Evolutionary conservation across 345 rosid genomes (phyloP).

Genomic region (Moringa oleifera): DNA sequence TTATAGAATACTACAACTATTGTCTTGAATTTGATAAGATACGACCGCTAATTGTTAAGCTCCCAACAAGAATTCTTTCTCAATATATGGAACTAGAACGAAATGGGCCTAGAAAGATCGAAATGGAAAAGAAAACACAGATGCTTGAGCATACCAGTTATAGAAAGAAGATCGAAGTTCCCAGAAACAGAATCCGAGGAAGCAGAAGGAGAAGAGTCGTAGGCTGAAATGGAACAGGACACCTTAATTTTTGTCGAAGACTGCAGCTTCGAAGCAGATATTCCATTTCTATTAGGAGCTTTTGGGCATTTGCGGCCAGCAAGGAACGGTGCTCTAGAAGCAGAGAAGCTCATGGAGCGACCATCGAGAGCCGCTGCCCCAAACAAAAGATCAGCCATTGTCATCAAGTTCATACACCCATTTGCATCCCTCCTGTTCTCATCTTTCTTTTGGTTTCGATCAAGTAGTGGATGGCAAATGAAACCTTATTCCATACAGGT

Average conservation of each 20-base stretch:
- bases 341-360: constrained; percentile 15
- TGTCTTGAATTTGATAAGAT: too few species aligned
- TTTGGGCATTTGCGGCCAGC: constrained; percentile 12
- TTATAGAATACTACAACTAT: too few species aligned
- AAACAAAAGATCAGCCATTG: too few species aligned
- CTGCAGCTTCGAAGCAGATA: constrained; percentile 14
- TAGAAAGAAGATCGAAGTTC: constrained; percentile 32
- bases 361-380: too few species aligned
- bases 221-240: constrained; percentile 15
- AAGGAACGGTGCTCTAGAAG: constrained; percentile 1
- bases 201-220: constrained; percentile 19
- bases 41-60: too few species aligned
- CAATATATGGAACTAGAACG: constrained; percentile 1
- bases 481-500: too few species aligned
- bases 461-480: too few species aligned
- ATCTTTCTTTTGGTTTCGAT: too few species aligned
- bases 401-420: too few species aligned
- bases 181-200: constrained; percentile 14
- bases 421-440: too few species aligned
- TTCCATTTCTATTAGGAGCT: constrained; percentile 6
- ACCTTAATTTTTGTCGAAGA: constrained; percentile 10
- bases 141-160: constrained; percentile 29
- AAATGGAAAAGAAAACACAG: constrained; percentile 1
- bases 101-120: constrained; percentile 1
- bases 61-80: too few species aligned